Percentiles rank a stretch among this genome's conserved stretches.
Conservation (phyloP, 106 monocot genomes). For the Dioscorea zingiberensis region DNA sequence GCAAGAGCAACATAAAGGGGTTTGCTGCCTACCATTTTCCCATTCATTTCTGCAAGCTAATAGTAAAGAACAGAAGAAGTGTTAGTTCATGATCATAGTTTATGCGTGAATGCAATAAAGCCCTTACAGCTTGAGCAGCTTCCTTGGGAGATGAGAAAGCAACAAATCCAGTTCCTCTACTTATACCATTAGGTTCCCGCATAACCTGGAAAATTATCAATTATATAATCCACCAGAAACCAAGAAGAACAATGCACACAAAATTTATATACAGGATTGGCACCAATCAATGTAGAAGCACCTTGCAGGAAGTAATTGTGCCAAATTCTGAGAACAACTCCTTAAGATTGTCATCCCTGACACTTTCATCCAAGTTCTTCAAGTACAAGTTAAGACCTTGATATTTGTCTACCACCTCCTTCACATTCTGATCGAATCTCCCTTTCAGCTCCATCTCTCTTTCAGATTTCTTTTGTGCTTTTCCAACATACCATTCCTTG, state of each 20-base stretch:
- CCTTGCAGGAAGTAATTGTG: not conserved
- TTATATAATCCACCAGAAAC: not conserved
- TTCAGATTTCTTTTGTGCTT: not conserved
- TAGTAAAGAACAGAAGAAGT: not conserved
- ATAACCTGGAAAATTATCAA: not conserved
- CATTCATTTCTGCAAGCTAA: conserved; percentile 7
- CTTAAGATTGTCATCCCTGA: not conserved
- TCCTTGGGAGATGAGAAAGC: not conserved
- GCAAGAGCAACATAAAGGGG: conserved; percentile 9
- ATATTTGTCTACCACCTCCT: not conserved
- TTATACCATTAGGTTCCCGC: not conserved
- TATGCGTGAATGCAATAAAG: not conserved
- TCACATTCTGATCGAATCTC: not conserved
- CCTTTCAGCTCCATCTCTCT: not conserved
- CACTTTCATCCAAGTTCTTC: not conserved
- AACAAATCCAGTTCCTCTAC: not conserved
- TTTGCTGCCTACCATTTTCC: conserved; percentile 1
- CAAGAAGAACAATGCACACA: not conserved
- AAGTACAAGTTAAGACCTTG: not conserved
- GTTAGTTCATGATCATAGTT: too few species aligned
- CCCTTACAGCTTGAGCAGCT: not conserved
- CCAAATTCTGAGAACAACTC: not conserved
- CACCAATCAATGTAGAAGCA: not conserved
- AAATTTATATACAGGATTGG: not conserved
- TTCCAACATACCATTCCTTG: not conserved